Conservation (phyloP, 805 yeast species). For the Kluyveromyces siamensis region DNA sequence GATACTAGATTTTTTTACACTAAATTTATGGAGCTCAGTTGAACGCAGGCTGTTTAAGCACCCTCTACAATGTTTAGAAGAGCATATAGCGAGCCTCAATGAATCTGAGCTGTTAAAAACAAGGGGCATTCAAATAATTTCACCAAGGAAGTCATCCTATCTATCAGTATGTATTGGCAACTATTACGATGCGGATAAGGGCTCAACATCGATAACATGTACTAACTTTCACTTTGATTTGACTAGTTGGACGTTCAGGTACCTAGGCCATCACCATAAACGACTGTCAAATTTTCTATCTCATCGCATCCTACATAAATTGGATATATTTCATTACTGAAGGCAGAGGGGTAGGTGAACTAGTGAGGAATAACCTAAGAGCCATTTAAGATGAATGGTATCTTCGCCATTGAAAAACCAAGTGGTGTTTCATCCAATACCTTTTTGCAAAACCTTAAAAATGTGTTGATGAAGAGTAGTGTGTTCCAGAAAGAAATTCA, state of each 20-base stretch:
- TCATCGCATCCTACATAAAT: background rate
- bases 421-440: conserved; percentile 74
- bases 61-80: conserved; percentile 34
- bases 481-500: conserved; percentile 48
- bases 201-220: background rate
- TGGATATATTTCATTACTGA: background rate
- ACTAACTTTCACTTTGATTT: background rate
- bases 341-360: background rate
- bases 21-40: conserved; percentile 33
- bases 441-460: conserved; percentile 58
- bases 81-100: conserved; percentile 31
- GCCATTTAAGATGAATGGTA: conserved; percentile 60
- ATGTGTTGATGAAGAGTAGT: conserved; percentile 48
- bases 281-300: conserved; percentile 2
- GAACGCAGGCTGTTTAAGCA: conserved; percentile 14
- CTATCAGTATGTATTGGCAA: conserved; percentile 34
- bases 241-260: conserved; percentile 12
- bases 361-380: background rate
- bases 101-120: conserved; percentile 9
- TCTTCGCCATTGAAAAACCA: conserved; percentile 89
- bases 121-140: conserved; percentile 33
- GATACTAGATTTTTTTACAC: conserved; percentile 30
- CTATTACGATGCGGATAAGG: background rate
- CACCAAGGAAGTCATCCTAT: conserved; percentile 46
- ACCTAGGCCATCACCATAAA: conserved; percentile 9